Evolutionary conservation across 805 yeast species (phyloP), one percentile per base, ranked within the genome.

Genomic region (Metschnikowia gelsemii): DNA sequence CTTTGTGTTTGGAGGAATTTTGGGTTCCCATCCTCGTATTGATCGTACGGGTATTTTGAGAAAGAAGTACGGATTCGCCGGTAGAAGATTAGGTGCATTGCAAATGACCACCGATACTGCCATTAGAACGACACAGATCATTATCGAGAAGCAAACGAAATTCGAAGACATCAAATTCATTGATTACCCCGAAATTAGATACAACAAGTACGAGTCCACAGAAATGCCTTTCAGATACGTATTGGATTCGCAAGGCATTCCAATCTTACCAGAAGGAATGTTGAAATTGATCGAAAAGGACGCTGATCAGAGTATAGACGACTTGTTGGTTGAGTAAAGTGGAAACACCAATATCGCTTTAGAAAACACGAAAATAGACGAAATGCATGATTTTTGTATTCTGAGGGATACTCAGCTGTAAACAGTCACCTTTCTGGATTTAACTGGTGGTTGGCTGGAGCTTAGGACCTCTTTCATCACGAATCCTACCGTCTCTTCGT

Each of bases 61-160:
- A 56, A 64, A 62, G 29, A 84, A 85, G 55, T 82, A 89, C 52
- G 96, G 96, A 0, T 82, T 89, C 57, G 80, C 78, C 1, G 96
- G 97, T 7, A 81, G 93, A 66, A 76, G 96, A 60, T 72, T 91
- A 39, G 98, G 96, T 2, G 76, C 72, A 38, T 76, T 84, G 51
- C 99, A 91, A 61, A 93, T 91, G 98, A 88, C 98, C 13, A 91
- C 99, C 0, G 99, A 91, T 59, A 91, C 99, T 1, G 98, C 98
- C 0, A 84, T 93, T 24, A 78, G 99, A 63, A 88, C 95, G 14
- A 88, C 97, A 1, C 89, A 88, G 55, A 58, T 76, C 32, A 90
- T 91, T 21, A 68, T 87, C n/a, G 79, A 81, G 44, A 75, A 76
- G 31, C 66, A 73, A 40, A 68, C 47, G 9, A 55, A 58, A 41